These are phyloP conservation scores for Trypanosomatidae sp. DNA, from an alignment of 208 protist species.

Conservation along the genomic window DNA sequence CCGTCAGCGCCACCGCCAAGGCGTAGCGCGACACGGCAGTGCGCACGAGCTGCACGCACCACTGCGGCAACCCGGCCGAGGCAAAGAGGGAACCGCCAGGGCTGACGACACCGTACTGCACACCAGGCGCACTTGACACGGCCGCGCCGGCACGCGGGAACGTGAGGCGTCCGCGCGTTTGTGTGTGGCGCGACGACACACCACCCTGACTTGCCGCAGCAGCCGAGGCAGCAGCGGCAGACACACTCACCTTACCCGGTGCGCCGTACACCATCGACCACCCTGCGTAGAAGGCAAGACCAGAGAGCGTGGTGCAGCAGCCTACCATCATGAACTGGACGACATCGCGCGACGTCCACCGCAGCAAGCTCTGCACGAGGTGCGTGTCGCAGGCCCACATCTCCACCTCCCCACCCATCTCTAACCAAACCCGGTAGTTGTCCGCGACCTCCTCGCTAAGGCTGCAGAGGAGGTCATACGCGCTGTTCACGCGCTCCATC, in stretches of 20 bases:
- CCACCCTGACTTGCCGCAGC: neutral
- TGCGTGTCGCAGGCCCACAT: neutral
- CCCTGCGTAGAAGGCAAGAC: slow-evolving; percentile 5
- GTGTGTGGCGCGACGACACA: neutral
- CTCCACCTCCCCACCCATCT: slow-evolving; percentile 24
- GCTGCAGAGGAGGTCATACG: slow-evolving; percentile 29
- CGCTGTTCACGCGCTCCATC: slow-evolving; percentile 51
- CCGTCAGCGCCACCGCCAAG: slow-evolving; percentile 21
- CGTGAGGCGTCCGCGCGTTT: too few relatives aligned
- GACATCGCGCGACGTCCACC: slow-evolving; percentile 12
- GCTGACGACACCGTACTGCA: slow-evolving; percentile 30
- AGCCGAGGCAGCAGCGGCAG: too few relatives aligned
- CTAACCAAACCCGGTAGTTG: slow-evolving; percentile 27
- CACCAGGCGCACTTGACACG: slow-evolving; percentile 5
- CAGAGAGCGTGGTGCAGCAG: slow-evolving; percentile 23
- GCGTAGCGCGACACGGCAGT: slow-evolving; percentile 24
- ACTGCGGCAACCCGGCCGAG: neutral
- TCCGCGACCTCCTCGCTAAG: slow-evolving; percentile 9
- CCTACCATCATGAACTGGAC: slow-evolving; percentile 34
- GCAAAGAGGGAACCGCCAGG: slow-evolving; percentile 10
- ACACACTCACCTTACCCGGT: too few relatives aligned
- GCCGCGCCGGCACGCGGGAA: slow-evolving; percentile 12
- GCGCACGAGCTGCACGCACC: neutral
- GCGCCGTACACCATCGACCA: slow-evolving; percentile 12
- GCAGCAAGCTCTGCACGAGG: slow-evolving; percentile 1